Evolutionary conservation across 352 stramenopile species (phyloP), one percentile per base, ranked within the genome.

Genomic region (Phytophthora tubulina): DNA sequence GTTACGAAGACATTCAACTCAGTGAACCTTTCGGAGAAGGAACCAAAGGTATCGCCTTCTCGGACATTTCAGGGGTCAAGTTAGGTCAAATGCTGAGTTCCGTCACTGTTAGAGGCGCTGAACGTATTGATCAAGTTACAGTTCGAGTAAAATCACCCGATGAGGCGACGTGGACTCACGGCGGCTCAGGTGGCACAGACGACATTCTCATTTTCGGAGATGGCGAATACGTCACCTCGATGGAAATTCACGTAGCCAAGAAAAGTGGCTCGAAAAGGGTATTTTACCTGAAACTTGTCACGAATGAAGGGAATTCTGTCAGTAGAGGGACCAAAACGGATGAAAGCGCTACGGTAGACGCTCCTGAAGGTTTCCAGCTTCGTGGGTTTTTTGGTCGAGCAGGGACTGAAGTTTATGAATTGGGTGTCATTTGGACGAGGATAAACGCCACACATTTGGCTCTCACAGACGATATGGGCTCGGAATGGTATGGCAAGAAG

Each of bases 401-500:
- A n/a, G 50, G 49, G 33, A 44, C 11, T 8, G 66, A 63, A 48
- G 57, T 73, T 0, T 67, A 73, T 21, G 49, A 69, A 44, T 45
- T 73, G 14, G 66, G 66, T 3, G 46, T 46, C 4, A 73, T 73
- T 56, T 73, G 66, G 66, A 73, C 66, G 14, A 53, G 48, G 58
- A 68, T 49, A 6, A 69, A 61, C 13, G 58, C 51, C n/a, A 59
- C 44, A n/a, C 39, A 67, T 36, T 58, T 73, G 66, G 35, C 31
- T 11, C 58, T 73, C 14, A 73, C 58, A 31, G 66, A 73, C 39
- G 58, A 57, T 14, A 73, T 73, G 66, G 66, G 66, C 14, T 53
- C 50, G 27, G 66, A 69, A 56, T 73, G 66, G 66, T 73, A 69
- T 27, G 66, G 66, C 44, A 61, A 62, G n/a, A 73, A 60, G 61